Percentiles rank a stretch among this genome's conserved stretches.
phyloP scores from a whole-genome alignment of 2,329 filamentous ascomycete genomes.

The Alternaria metachromatica region DNA sequence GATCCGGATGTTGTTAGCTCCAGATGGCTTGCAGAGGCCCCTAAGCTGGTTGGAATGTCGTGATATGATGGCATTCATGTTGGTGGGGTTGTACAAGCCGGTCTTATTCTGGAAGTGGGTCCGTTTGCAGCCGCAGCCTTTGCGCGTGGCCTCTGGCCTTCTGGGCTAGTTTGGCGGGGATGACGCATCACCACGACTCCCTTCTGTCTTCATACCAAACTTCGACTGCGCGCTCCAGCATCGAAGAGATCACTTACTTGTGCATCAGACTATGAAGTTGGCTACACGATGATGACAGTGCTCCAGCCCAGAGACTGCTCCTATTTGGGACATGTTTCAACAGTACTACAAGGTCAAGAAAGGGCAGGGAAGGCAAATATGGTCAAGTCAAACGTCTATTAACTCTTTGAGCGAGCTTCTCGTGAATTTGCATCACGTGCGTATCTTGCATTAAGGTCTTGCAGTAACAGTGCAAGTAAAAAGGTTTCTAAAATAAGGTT shows the following conservation, averaged over 20 bases:
- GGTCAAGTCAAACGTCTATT: not conserved
- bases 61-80: conserved; percentile 7
- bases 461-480: not conserved
- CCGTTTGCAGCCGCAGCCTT: conserved; percentile 5
- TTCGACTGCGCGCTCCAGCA: not conserved
- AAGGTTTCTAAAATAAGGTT: not conserved
- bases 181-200: not conserved
- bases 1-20: not conserved
- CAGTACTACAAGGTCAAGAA: not conserved
- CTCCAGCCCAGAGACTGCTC: not conserved
- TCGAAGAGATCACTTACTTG: not conserved
- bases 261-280: not conserved
- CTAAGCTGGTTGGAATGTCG: conserved; percentile 5
- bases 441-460: not conserved
- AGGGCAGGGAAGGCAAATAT: not conserved
- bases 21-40: not conserved
- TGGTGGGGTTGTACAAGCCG: conserved; percentile 4
- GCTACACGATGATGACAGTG: not conserved
- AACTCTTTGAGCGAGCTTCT: not conserved
- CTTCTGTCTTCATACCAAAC: not conserved
- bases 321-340: not conserved
- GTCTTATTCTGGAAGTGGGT: conserved; percentile 10
- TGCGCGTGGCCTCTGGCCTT: not conserved
- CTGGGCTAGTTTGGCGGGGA: not conserved
- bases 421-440: not conserved